Conservation (phyloP, 2,329 filamentous ascomycete genomes). For the Penicillium digitatum region DNA sequence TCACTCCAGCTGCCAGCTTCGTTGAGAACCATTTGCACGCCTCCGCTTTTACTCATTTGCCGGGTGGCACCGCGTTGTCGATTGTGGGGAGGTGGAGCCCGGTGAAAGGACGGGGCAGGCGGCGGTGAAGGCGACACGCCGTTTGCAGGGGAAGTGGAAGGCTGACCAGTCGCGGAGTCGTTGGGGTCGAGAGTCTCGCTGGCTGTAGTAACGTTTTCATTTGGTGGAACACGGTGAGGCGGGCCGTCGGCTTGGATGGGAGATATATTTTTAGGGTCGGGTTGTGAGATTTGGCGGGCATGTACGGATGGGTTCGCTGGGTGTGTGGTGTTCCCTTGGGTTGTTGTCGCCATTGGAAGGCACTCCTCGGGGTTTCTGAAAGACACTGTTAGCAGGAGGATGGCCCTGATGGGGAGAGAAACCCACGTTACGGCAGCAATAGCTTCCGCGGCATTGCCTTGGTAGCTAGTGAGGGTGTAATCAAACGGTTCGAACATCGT, state of each 20-base stretch:
- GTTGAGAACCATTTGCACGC: constrained; percentile 86
- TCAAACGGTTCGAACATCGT: constrained; percentile 92
- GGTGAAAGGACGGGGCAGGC: constrained; percentile 38
- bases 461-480: constrained; percentile 78
- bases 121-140: constrained; percentile 25
- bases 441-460: constrained; percentile 47
- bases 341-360: constrained; percentile 26
- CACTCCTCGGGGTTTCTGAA: constrained; percentile 40
- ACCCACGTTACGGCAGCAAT: constrained; percentile 38
- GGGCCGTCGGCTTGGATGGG: constrained; percentile 31
- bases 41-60: constrained; percentile 73
- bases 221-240: constrained; percentile 26
- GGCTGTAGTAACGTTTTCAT: constrained; percentile 26
- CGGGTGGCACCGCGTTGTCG: constrained; percentile 60
- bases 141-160: constrained; percentile 28
- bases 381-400: constrained; percentile 5
- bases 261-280: constrained; percentile 31
- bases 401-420: constrained; percentile 2
- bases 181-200: constrained; percentile 30
- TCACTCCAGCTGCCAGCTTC: constrained; percentile 89
- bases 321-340: constrained; percentile 13
- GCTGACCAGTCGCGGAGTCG: constrained; percentile 18
- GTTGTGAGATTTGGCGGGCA: constrained; percentile 37
- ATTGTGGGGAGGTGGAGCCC: constrained; percentile 36
- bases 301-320: constrained; percentile 23